A percentile compares a stretch with the other conserved stretches of the same genome.
Evolutionary conservation across 73 alveolate species (phyloP).

Genomic region (Tetrahymena borealis): DNA sequence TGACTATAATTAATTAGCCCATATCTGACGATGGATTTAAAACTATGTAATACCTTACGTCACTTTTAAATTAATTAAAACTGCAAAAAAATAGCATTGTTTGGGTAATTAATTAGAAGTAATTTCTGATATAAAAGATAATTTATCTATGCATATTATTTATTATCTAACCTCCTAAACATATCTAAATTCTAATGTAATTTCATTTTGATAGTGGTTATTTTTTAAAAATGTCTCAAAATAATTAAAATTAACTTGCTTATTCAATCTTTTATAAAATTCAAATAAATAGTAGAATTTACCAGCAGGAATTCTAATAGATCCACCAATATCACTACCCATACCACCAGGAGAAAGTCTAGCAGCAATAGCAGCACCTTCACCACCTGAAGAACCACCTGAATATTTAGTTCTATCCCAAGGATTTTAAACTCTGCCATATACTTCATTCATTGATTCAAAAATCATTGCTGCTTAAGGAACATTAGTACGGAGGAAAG

Average conservation of each 20-base stretch:
- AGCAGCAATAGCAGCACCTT: constrained; percentile 60
- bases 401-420: constrained; percentile 45
- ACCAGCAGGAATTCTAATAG: constrained; percentile 66
- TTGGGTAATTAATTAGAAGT: no score
- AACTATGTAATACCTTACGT: no score
- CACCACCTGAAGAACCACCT: constrained; percentile 90
- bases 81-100: no score
- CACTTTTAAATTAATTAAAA: no score
- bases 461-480: constrained; percentile 41
- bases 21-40: no score
- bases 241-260: neutral
- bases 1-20: no score
- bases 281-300: neutral
- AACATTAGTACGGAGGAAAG: constrained; percentile 44
- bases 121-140: no score
- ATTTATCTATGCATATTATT: no score
- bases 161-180: no score
- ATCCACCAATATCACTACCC: constrained; percentile 75
- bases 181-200: no score
- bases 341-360: constrained; percentile 58
- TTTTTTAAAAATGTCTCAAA: no score
- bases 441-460: constrained; percentile 48
- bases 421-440: constrained; percentile 60
- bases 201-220: no score
- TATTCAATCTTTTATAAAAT: neutral